Base-by-base conservation (phyloP, 306 rosid genomes). In the Dalbergia oliveri region DNA sequence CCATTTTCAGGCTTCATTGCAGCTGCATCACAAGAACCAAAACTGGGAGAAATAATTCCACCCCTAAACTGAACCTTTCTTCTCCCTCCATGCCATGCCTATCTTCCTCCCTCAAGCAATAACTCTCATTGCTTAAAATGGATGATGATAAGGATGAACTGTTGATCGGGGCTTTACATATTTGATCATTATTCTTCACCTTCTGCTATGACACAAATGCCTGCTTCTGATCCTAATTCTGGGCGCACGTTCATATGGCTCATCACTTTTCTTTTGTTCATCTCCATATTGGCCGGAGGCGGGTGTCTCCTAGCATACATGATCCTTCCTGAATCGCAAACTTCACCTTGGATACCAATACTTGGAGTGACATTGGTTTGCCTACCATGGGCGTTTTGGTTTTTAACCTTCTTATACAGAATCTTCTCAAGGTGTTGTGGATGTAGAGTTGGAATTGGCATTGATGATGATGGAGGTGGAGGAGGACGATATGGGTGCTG, bases 351-450 rank as follows among this genome's bases (percentile, higher is more conserved):
- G 98, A 68, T 94, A 43, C 91, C 94, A 0, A 8, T 69, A 9
- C 75, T 41, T 0, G 98, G 98, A 31, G 88, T 90, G 19, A 8
- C 86, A 1, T 76, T 94, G 82, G 89, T 94, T 66, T 86, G 93
- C 58, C 83, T 94, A 63, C 98, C 98, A n/a, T 94, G 98, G 97
- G 67, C 86, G 35, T 94, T 92, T 69, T 94, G 98, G 97, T 6
- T 87, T 11, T 41, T 89, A 33, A 94, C 98, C 0, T 89, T 83
- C 85, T 5, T 91, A 15, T 92, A 94, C 44, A 83, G 97, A 76
- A 8, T 91, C 39, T 9, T 90, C 54, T 87, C 93, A 10, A 81
- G 97, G 71, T 57, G 79, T 39, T 87, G 33, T 18, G 92, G 91
- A 75, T 80, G 11, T 68, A 82, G 98, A 61, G 68, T 37, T 43